Evolutionary conservation across 2,329 filamentous ascomycete species (phyloP).

Genomic region (Endothia cerciana): DNA sequence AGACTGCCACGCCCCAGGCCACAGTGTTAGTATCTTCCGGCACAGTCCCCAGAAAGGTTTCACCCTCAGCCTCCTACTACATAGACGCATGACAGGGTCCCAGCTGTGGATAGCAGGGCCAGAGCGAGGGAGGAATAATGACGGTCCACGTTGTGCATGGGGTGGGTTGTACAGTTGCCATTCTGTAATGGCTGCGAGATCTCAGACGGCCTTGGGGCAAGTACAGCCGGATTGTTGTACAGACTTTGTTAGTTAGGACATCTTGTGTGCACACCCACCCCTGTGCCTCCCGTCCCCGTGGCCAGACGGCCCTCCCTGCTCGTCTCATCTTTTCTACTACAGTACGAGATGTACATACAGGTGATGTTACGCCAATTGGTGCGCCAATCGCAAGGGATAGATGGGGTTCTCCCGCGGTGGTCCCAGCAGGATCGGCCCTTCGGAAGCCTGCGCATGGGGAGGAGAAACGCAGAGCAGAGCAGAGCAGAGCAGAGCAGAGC

Average conservation of each 20-base stretch:
- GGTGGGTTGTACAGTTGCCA: too few relatives aligned
- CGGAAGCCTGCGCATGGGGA: too few relatives aligned
- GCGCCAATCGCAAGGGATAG: not conserved
- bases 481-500: too few relatives aligned
- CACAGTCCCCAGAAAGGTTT: not conserved
- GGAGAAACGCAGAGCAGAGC: too few relatives aligned
- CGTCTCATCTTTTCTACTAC: slow-evolving; percentile 4
- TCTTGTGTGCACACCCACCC: not conserved
- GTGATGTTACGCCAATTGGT: slow-evolving; percentile 3
- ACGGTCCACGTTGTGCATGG: too few relatives aligned
- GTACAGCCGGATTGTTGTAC: too few relatives aligned
- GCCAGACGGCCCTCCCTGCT: not conserved
- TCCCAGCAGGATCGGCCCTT: not conserved
- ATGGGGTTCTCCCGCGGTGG: not conserved
- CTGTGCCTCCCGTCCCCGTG: not conserved
- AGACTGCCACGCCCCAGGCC: not conserved
- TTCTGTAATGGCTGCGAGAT: too few relatives aligned
- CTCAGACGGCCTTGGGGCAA: too few relatives aligned
- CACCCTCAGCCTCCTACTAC: not conserved
- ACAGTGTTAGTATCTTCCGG: not conserved
- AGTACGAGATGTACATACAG: not conserved
- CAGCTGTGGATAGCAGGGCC: not conserved
- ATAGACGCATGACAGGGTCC: not conserved
- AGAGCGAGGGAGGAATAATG: not conserved
- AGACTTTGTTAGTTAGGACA: too few relatives aligned